Conservation (phyloP, 2,329 filamentous ascomycete genomes). For the Purpureocillium lavendulum region DNA sequence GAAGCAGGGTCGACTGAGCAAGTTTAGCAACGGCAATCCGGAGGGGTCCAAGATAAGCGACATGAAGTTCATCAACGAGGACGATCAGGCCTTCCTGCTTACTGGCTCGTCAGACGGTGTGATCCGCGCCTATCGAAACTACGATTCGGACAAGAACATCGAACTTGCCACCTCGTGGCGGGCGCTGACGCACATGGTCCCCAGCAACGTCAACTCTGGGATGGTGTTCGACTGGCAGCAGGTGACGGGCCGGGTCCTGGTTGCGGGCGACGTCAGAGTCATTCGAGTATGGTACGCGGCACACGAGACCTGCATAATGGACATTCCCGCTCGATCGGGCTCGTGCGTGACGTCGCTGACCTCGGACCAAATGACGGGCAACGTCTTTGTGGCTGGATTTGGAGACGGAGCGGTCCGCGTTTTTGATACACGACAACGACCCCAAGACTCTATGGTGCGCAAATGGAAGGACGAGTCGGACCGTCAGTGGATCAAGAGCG, state of each 20-base stretch:
- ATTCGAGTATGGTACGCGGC: conserved; percentile 96
- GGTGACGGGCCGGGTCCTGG: conserved; percentile 88
- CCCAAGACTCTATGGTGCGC: conserved; percentile 86
- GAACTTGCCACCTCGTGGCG: conserved; percentile 88
- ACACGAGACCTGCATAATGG: conserved; percentile 83
- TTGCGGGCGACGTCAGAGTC: conserved; percentile 90
- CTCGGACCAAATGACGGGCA: conserved; percentile 94
- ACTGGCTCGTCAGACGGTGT: conserved; percentile 94
- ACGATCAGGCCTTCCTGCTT: conserved; percentile 90
- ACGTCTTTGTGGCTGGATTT: conserved; percentile 92
- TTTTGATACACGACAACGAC: conserved; percentile 79
- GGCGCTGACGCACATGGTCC: conserved; percentile 86
- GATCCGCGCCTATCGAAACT: conserved; percentile 86
- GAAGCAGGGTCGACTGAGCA: conserved; percentile 61
- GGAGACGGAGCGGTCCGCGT: conserved; percentile 91
- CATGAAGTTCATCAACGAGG: conserved; percentile 95
- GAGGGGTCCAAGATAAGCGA: conserved; percentile 87
- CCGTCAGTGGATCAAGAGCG: conserved; percentile 88
- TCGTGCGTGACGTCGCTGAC: conserved; percentile 95
- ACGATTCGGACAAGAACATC: conserved; percentile 67
- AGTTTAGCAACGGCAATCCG: conserved; percentile 93
- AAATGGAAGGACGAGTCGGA: conserved; percentile 88
- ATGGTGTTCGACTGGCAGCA: conserved; percentile 99
- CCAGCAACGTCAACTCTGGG: conserved; percentile 87
- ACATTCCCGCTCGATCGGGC: conserved; percentile 89